These are phyloP conservation scores for Heterobasidion parviporum DNA, from an alignment of 1,284 basidiomycete genomes.

Conservation along the genomic window DNA sequence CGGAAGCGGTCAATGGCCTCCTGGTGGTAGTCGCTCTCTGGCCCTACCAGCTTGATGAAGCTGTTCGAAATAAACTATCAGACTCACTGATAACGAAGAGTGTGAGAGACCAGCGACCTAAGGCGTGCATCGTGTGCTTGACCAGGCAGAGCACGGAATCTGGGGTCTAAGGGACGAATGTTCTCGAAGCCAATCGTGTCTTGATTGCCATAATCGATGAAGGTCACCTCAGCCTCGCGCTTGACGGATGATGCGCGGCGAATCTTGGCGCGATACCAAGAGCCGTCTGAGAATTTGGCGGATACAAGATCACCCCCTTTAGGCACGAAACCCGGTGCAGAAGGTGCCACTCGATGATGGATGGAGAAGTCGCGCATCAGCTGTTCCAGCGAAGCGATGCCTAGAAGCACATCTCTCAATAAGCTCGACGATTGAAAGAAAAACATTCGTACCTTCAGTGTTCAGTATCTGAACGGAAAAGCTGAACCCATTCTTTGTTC, in stretches of 20 bases:
- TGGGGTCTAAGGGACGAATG: constrained; percentile 77
- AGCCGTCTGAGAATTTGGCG: constrained; percentile 82
- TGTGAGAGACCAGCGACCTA: constrained; percentile 37
- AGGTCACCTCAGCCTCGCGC: constrained; percentile 83
- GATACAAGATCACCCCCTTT: constrained; percentile 85
- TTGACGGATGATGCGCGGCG: constrained; percentile 75
- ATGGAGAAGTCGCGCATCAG: constrained; percentile 91
- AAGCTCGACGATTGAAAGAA: neutral
- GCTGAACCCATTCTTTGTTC: constrained; percentile 63
- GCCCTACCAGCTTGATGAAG: constrained; percentile 75
- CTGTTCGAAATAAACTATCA: constrained; percentile 28
- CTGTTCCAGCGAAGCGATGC: constrained; percentile 83
- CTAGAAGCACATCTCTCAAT: constrained; percentile 25
- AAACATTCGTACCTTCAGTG: constrained; percentile 58
- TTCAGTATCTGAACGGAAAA: constrained; percentile 93
- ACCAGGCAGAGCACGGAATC: constrained; percentile 79
- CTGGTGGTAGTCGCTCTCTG: constrained; percentile 75
- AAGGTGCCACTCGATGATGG: constrained; percentile 64
- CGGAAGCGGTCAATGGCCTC: constrained; percentile 86
- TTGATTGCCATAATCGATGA: constrained; percentile 88
- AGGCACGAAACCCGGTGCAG: constrained; percentile 64
- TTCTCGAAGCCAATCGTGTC: constrained; percentile 71
- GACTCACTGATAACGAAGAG: neutral
- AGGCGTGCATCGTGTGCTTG: constrained; percentile 79
- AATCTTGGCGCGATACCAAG: constrained; percentile 92